A percentile compares a stretch with the other conserved stretches of the same genome.
phyloP scores from a whole-genome alignment of 805 yeast genomes.

The Cyberlindnera euphorbiae region DNA sequence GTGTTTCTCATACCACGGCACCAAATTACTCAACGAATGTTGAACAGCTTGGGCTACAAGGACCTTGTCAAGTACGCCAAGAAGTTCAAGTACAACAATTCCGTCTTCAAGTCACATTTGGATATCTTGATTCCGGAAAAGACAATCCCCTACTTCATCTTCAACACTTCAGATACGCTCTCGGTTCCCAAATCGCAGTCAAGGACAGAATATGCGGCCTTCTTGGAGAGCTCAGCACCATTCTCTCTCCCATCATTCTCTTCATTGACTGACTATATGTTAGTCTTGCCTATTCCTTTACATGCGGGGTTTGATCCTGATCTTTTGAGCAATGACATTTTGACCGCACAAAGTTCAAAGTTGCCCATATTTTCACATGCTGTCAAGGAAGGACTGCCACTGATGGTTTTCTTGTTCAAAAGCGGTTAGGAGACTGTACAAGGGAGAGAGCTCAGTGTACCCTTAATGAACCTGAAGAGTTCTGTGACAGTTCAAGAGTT shows the following conservation, averaged over 20 bases:
- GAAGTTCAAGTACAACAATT: constrained; percentile 16
- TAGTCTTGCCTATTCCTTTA: constrained; percentile 33
- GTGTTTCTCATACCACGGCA: constrained; percentile 27
- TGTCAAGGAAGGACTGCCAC: constrained; percentile 26
- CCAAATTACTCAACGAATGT: constrained; percentile 20
- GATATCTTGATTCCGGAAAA: constrained; percentile 30
- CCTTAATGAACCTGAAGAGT: constrained; percentile 8
- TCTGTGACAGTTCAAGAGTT: constrained; percentile 6
- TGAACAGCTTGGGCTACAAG: constrained; percentile 26
- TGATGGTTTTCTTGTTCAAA: constrained; percentile 35
- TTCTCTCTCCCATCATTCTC: constrained; percentile 34
- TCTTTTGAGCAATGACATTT: constrained; percentile 8
- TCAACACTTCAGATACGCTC: constrained; percentile 29
- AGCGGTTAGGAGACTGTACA: constrained; percentile 16
- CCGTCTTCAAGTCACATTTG: constrained; percentile 11
- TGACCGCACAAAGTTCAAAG: constrained; percentile 6
- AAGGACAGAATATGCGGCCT: constrained; percentile 20
- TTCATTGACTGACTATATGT: constrained; percentile 33
- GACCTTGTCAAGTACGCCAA: constrained; percentile 24
- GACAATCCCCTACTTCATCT: constrained; percentile 34
- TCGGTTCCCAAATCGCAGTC: constrained; percentile 13
- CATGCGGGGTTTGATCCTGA: constrained; percentile 17
- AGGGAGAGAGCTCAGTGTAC: constrained; percentile 13
- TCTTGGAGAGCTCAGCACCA: constrained; percentile 33
- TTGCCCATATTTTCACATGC: constrained; percentile 29